These are phyloP conservation scores for Hippophae tibetana DNA, from an alignment of 306 rosid species.

Conservation along the genomic window DNA sequence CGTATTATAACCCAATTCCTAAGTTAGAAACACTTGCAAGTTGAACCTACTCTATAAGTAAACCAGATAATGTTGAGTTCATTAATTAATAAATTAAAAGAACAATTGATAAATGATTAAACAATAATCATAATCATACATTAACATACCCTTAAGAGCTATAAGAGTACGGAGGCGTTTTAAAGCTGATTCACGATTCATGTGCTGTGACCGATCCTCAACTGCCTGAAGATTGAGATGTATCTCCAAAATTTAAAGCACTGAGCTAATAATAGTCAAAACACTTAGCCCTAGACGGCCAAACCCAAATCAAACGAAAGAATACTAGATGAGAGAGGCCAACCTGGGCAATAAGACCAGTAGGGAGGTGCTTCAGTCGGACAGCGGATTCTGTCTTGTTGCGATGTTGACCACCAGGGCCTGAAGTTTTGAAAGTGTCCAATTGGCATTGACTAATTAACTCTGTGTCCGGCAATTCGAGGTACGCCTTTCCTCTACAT, in stretches of 20 bases:
- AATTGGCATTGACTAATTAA: conserved; percentile 66
- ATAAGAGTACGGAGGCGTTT: conserved; percentile 70
- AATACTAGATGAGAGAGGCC: neutral
- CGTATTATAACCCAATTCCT: neutral
- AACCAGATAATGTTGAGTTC: neutral
- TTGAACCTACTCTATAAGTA: neutral
- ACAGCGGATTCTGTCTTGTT: conserved; percentile 87
- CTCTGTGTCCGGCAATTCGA: conserved; percentile 65
- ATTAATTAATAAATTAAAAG: neutral
- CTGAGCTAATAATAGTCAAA: neutral
- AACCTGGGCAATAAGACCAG: conserved; percentile 75
- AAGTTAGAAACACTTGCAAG: neutral
- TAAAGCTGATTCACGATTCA: conserved; percentile 76
- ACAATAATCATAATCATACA: neutral
- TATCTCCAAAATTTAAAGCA: conserved; percentile 2
- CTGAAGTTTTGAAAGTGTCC: conserved; percentile 68
- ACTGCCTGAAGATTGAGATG: conserved; percentile 42
- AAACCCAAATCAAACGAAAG: neutral
- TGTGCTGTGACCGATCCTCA: conserved; percentile 93
- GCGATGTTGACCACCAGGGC: conserved; percentile 96
- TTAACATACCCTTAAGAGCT: conserved; percentile 54
- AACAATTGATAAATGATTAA: neutral
- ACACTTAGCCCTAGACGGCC: neutral
- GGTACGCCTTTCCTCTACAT: conserved; percentile 28
- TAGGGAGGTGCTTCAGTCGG: conserved; percentile 80